Evolutionary conservation across 2,329 filamentous ascomycete genomes (phyloP), one percentile per base, ranked within the genome.

Genomic region (Aspergillus arachidicola): DNA sequence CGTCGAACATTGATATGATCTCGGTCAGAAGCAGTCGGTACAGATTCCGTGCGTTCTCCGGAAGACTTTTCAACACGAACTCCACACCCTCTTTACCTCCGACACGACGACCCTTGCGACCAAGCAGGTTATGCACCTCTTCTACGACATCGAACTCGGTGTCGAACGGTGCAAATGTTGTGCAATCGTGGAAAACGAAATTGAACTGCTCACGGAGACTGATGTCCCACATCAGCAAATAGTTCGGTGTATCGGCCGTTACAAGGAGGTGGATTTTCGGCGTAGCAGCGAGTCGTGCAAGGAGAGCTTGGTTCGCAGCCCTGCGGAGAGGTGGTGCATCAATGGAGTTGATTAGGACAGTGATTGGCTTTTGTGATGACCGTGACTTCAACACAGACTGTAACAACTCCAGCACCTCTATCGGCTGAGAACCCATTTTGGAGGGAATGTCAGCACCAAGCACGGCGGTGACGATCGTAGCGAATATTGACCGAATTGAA

Each of bases 111-210:
- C 92, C 89, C 70, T 89, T 93, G 59, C 93, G 88, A 54, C 94
- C 93, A 0, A 98, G 86, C 0, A 97, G 85, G 71, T 92, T 89
- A 75, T 97, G 92, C 16, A 98, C 93, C 66, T 93, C 91, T 75
- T 98, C 93, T 3, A 98, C 93, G 2, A 92, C 88, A 72, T 96
- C 92, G 9, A 93, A 81, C 75, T 97, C 93, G 3, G 85, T 84
- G 12, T 85, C 82, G 70, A 91, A 92, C 0, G 92, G 85, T 0
- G 86, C 84, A 73, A 97, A 97, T 0, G 95, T 98, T 1, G 95
- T 98, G 72, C 91, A 91, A 80, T 99, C 94, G 80, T 99, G 95
- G 78, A 96, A 97, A 32, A 93, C 82, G 69, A 97, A 94, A 75
- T 91, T 91, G 78, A 94, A 92, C 32, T 91, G 87, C 19, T 92